Evolutionary conservation across 768 basidiomycete species (phyloP), one percentile per base, ranked within the genome.

Genomic region (Megacollybia marginata): DNA sequence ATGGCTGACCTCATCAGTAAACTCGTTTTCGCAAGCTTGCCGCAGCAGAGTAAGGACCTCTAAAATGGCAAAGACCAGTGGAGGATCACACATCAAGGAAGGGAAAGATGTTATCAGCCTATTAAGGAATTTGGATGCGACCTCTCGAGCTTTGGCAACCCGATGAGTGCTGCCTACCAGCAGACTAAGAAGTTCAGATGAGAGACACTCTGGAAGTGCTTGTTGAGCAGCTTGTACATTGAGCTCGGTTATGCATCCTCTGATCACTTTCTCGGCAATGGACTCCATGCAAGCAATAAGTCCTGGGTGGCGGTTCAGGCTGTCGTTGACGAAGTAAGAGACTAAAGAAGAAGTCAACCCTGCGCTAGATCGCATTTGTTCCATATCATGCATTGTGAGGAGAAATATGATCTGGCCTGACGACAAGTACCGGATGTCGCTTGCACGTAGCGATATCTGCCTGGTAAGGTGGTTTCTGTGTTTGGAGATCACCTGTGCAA

Each of bases 11-110:
- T 98, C 95, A 66, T 97, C 92, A 4, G 79, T 69, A 57, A 82
- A 92, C 68, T 96, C 92, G 53, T 92, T 88, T 65, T 97, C 91
- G 59, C 90, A 92, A 1, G 92, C 83, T 44, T 83, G 78, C 52
- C 92, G 81, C 54, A 98, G 69, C 9, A 97, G 72, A 0, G 96
- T 97, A 52, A 99, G 73, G 42, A 91, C 85, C 59, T 99, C 95
- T 35, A 98, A 73, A 44, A 97, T 86, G 35, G 89, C 82, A 55
- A 86, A 92, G 6, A 98, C 88, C 11, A 98, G 75, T 9, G 83
- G 75, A 4, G 85, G 79, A 58, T 94, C 87, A 65, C 95, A 98
- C 80, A 96, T 88, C 46, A 99, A 71, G 12, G 93, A 92, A 2
- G 96, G 93, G 66, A 97, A 97, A 1, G 88, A 90, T 8, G 83